Conservation (phyloP, 2,329 filamentous ascomycete genomes). For the Exophiala viscosa region DNA sequence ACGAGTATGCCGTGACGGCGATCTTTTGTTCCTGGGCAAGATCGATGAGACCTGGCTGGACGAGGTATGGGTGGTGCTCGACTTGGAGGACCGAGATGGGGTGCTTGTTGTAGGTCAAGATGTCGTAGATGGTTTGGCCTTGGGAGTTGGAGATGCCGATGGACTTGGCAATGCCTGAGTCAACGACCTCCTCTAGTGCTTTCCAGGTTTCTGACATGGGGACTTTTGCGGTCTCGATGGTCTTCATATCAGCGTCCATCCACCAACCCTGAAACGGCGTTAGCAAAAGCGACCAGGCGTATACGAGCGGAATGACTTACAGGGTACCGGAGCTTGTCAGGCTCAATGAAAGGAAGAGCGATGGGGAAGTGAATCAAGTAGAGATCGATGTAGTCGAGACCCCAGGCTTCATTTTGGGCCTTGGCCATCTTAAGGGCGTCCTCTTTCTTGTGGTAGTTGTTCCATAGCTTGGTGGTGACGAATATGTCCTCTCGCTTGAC, state of each 20-base stretch:
- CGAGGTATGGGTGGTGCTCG: conserved; percentile 86
- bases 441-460: conserved; percentile 80
- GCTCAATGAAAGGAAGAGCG: conserved; percentile 80
- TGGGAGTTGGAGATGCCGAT: conserved; percentile 86
- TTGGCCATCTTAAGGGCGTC: conserved; percentile 70
- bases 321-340: conserved; percentile 72
- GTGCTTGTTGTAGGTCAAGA: conserved; percentile 72
- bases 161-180: conserved; percentile 63
- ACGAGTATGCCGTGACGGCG: conserved; percentile 76
- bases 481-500: conserved; percentile 85
- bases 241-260: conserved; percentile 57
- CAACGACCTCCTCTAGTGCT: conserved; percentile 72
- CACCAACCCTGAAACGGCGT: conserved; percentile 55
- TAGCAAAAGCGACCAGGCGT: background rate
- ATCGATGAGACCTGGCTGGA: conserved; percentile 67
- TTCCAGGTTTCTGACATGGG: conserved; percentile 77
- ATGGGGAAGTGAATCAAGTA: conserved; percentile 89
- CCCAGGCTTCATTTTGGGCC: conserved; percentile 77
- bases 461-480: conserved; percentile 91
- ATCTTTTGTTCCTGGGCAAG: conserved; percentile 68
- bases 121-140: conserved; percentile 70
- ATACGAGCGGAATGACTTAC: background rate
- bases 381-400: conserved; percentile 84
- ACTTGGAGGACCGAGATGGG: conserved; percentile 76
- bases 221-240: conserved; percentile 63